Base-by-base conservation (phyloP, 176 grass and related monocot genomes). In the Hyparrhenia diplandra region DNA sequence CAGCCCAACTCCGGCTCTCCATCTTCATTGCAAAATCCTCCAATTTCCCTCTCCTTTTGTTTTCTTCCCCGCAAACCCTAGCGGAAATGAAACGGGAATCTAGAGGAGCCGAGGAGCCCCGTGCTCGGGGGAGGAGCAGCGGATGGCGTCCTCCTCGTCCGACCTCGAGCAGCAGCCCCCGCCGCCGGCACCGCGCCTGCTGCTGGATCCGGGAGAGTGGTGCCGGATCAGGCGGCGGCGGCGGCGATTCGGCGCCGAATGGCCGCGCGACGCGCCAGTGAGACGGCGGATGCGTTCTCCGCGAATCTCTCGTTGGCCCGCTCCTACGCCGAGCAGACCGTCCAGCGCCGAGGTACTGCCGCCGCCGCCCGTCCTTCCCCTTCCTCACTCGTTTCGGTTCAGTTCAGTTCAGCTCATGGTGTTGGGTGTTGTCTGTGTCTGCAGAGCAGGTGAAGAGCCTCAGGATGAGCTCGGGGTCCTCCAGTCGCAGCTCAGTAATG, bases 361-460 rank as follows among this genome's bases (percentile, higher is more conserved):
- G 14, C 78, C 61, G 28, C 78, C 47, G 5, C 65, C 40, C 40
- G 23, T 10, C 28, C 71, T 8, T 21, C 4, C 7, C 6, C 7
- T 9, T 13, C 1, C 13, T 3, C 8, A 28, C 27, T 25, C 10
- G 4, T 14, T 18, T 2, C 5, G 9, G 3, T 14, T 30, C 43
- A 5, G 36, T 37, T 37, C 32, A 36, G 35, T 36, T 40, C 37
- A 8, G 37, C 6, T 39, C 37, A 39, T 36, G 23, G 7, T 40
- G 37, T 13, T 40, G 37, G 18, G 36, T 21, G 25, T 82, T 57
- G 6, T 40, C 8, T 40, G 37, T 71, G 17, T 51, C 16, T 41
- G 35, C 86, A 97, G 92, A 83, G 31, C 84, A 85, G 73, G 61
- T 97, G 5, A 11, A 24, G 11, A 58, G 18, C 13, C 36, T 94